Percentiles rank a stretch among this genome's conserved stretches.
phyloP scores from a whole-genome alignment of 2,329 filamentous ascomycete species.

The Lomentospora prolificans region DNA sequence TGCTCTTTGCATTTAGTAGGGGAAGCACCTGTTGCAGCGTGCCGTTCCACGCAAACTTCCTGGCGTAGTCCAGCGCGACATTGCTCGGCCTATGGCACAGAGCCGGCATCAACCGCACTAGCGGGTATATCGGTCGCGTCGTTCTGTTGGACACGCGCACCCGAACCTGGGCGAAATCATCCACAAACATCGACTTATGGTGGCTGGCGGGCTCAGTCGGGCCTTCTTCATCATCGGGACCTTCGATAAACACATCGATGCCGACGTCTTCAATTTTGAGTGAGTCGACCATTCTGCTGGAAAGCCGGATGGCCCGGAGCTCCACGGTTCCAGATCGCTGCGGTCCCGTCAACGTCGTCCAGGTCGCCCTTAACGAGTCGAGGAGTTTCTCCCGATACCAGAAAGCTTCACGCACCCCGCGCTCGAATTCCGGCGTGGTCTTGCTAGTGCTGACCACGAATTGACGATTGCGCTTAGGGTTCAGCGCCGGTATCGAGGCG shows the following conservation, averaged over 20 bases:
- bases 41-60: slow-evolving; percentile 78
- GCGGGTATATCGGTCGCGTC: slow-evolving; percentile 53
- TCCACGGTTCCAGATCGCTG: slow-evolving; percentile 60
- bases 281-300: slow-evolving; percentile 70
- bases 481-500: slow-evolving; percentile 68
- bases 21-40: slow-evolving; percentile 68
- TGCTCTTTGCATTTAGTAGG: slow-evolving; percentile 46
- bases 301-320: slow-evolving; percentile 64
- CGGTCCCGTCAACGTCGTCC: slow-evolving; percentile 48
- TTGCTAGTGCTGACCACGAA: slow-evolving; percentile 80
- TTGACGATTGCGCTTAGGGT: slow-evolving; percentile 75
- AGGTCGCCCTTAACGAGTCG: slow-evolving; percentile 58
- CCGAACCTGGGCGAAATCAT: slow-evolving; percentile 56
- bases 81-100: slow-evolving; percentile 63
- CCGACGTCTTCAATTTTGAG: slow-evolving; percentile 72
- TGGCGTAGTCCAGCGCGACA: slow-evolving; percentile 69
- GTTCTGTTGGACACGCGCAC: slow-evolving; percentile 71
- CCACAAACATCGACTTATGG: slow-evolving; percentile 20
- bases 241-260: slow-evolving; percentile 50
- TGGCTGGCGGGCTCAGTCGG: slow-evolving; percentile 18
- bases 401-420: slow-evolving; percentile 70
- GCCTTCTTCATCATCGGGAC: slow-evolving; percentile 16
- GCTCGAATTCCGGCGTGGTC: slow-evolving; percentile 69
- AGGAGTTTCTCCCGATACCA: slow-evolving; percentile 84
- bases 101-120: slow-evolving; percentile 68